A percentile compares a stretch with the other conserved stretches of the same genome.
Evolutionary conservation across 2,329 filamentous ascomycete genomes (phyloP).

Genomic region (Fusarium scirpi): DNA sequence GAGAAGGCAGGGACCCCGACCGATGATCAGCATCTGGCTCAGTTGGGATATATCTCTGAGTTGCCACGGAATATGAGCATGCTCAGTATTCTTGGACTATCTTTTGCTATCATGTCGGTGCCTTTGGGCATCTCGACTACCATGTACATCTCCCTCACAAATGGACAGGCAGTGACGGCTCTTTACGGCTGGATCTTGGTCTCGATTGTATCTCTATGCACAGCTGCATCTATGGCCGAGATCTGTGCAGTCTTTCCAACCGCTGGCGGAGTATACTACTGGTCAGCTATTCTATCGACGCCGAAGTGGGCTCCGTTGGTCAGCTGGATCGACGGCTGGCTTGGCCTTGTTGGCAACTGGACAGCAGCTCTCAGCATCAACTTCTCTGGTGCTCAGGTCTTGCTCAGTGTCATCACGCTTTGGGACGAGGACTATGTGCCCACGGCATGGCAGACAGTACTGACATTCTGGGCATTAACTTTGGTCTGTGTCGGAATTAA

Average conservation of each 20-base stretch:
- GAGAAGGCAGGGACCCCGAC: too few relatives aligned
- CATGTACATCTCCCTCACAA: constrained; percentile 68
- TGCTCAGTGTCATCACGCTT: constrained; percentile 75
- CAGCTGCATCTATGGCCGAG: constrained; percentile 78
- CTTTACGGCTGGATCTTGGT: constrained; percentile 76
- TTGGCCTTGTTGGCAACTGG: constrained; percentile 78
- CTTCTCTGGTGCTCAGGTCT: constrained; percentile 75
- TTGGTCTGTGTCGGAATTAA: constrained; percentile 75
- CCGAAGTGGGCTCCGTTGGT: constrained; percentile 71
- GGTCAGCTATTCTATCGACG: constrained; percentile 75
- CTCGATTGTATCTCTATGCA: constrained; percentile 76
- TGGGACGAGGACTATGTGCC: constrained; percentile 70
- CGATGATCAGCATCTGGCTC: constrained; percentile 57
- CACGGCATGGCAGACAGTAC: constrained; percentile 77
- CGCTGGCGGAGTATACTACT: constrained; percentile 76
- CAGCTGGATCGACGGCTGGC: constrained; percentile 80
- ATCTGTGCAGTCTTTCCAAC: constrained; percentile 74
- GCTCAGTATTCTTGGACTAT: constrained; percentile 62
- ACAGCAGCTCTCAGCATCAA: constrained; percentile 76
- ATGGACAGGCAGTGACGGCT: constrained; percentile 77
- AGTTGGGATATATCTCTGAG: constrained; percentile 63
- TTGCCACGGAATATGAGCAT: constrained; percentile 63
- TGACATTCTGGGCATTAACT: constrained; percentile 77
- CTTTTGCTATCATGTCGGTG: constrained; percentile 64
- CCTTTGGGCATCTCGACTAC: constrained; percentile 64